Base-by-base conservation (phyloP, 768 basidiomycete genomes). In the Auricularia auricula-judae region DNA sequence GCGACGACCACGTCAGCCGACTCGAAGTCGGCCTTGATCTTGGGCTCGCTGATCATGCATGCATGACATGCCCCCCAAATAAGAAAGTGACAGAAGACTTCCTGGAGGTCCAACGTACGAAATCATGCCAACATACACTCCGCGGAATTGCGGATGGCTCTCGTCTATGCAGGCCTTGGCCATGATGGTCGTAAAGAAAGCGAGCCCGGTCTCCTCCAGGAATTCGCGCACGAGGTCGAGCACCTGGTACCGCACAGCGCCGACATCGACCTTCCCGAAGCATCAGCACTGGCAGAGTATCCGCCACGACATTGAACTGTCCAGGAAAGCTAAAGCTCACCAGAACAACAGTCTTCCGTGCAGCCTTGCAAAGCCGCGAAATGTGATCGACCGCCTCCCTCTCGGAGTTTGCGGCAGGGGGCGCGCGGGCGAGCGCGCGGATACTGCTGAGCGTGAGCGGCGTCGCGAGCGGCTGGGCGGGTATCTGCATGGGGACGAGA, bases 171-270 rank as follows among this genome's bases (percentile, higher is more conserved):
- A 8, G 1, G 29, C 21, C 34, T 93, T 93, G 11, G 91, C 93
- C 89, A 91, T 91, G 0, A 88, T 88, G 0, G 89, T 80, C 2
- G 84, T 78, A 70, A 86, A 91, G 3, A 91, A 87, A 0, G 88
- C 85, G 74, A 87, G 88, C 3, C 81, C 81, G 1, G 90, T 92
- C 62, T 79, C 78, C 64, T 77, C 74, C 61, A 86, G 70, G 56
- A 95, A 79, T 14, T 89, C 84, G 51, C 80, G 78, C 7, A 86
- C 77, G 72, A 89, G 87, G 4, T 81, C 74, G 53, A 78, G 79
- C 18, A 85, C 86, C 62, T 85, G 82, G 69, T 90, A 90, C 2
- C 91, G 85, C 62, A 85, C 78, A 0, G 87, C 80, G 69, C 92
- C 93, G 2, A 89, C 92, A 69, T 94, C 92, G 29, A 54, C 29